Evolutionary conservation across 768 basidiomycete genomes (phyloP), one percentile per base, ranked within the genome.

Genomic region (Boletus subparvulus): DNA sequence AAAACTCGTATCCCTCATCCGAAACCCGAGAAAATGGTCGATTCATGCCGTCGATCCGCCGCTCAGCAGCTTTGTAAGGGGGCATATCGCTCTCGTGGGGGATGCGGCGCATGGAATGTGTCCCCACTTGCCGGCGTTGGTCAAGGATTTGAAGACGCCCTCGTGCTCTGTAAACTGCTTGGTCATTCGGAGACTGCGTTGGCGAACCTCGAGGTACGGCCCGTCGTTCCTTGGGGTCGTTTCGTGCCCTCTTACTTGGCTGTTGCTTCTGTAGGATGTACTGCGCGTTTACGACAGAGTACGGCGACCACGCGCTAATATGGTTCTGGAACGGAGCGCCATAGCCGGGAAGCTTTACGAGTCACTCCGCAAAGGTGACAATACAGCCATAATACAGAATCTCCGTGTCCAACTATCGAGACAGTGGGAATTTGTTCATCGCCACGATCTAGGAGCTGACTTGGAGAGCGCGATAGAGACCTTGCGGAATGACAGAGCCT

Each of bases 121-220:
- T 35, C 83, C 85, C 1, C 83, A 85, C 65, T 69, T 85, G 77
- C 82, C 0, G 84, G 84, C 2, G 81, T 80, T 9, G 80, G 83
- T 9, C 84, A 85, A 69, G 84, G 81, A 2, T 75, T 85, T 30
- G 84, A 85, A 61, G 84, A 85, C 56, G 78, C 77, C 1, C 76
- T 77, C 44, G 64, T 80, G 6, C 67, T 86, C 5, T 76, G 74
- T 39, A 70, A 74, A 12, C 68, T 85, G 14, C 76, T 85, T 16
- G 62, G 65, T 7, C 77, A 80, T 57, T 74, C 79, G 3, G 62
- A 73, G 52, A 77, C 78, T 2, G 74, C 67, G 17, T 42, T 61
- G 16, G 61, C 62, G 9, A 80, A 79, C 58, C 63, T 84, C 21
- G 70, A 75, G 55, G 83, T 78, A 56, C 53, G 73, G 19, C 36